Conservation (phyloP, 768 basidiomycete genomes). For the Mycena galericulata region DNA sequence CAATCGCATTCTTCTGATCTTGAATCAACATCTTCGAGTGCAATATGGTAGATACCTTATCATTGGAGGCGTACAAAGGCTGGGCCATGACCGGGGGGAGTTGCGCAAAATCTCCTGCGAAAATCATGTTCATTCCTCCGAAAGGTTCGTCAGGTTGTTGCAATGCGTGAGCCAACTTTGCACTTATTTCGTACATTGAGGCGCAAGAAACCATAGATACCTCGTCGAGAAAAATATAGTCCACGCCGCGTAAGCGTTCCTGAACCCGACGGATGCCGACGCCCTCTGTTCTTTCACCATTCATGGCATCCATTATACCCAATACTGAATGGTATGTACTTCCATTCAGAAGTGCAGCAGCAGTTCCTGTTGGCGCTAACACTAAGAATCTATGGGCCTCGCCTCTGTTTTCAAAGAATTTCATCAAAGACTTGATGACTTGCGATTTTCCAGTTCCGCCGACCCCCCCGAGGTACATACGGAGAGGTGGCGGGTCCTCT, state of each 20-base stretch:
- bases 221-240: slow-evolving; percentile 50
- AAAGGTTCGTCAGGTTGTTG: slow-evolving; percentile 29
- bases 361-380: slow-evolving; percentile 41
- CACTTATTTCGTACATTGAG: slow-evolving; percentile 42
- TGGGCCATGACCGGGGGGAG: slow-evolving; percentile 40
- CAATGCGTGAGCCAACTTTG: slow-evolving; percentile 22
- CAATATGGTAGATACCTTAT: background rate
- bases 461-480: slow-evolving; percentile 36
- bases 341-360: slow-evolving; percentile 40
- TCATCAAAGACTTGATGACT: slow-evolving; percentile 29
- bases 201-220: slow-evolving; percentile 46
- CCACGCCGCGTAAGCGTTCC: slow-evolving; percentile 35
- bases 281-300: background rate
- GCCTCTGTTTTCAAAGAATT: background rate
- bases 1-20: too few species aligned
- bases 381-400: slow-evolving; percentile 33
- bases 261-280: background rate
- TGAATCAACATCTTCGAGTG: slow-evolving; percentile 28
- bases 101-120: slow-evolving; percentile 52
- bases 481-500: slow-evolving; percentile 4
- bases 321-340: slow-evolving; percentile 42
- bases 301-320: slow-evolving; percentile 20
- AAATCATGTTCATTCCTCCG: slow-evolving; percentile 46
- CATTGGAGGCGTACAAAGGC: background rate
- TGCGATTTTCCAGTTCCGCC: slow-evolving; percentile 38